Evolutionary conservation across 331 rosid genomes (phyloP).

Genomic region (Cydonia oblonga): DNA sequence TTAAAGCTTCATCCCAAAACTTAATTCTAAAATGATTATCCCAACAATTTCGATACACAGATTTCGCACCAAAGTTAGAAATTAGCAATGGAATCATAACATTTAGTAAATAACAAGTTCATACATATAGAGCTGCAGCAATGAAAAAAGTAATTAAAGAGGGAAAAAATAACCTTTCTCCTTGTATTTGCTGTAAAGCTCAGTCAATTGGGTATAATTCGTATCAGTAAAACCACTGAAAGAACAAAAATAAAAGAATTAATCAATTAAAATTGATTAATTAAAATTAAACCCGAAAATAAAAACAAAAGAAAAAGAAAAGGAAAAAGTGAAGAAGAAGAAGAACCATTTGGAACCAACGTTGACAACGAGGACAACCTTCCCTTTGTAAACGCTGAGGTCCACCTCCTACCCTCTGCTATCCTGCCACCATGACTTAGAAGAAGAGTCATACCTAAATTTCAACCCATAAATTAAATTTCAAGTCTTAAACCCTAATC

Average conservation of each 20-base stretch:
- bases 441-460: too few relatives aligned
- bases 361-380: conserved; percentile 72
- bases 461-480: too few relatives aligned
- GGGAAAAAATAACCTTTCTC: conserved; percentile 34
- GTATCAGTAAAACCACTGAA: conserved; percentile 62
- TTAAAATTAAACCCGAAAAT: not conserved
- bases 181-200: conserved; percentile 54
- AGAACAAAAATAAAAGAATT: not conserved
- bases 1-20: not conserved
- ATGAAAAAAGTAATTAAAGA: not conserved
- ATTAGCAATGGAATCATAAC: not conserved
- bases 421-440: conserved; percentile 54
- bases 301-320: not conserved
- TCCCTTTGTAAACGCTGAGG: conserved; percentile 59
- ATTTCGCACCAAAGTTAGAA: not conserved
- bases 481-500: too few relatives aligned
- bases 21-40: not conserved
- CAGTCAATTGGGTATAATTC: conserved; percentile 74
- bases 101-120: not conserved
- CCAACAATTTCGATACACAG: not conserved
- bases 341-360: conserved; percentile 91
- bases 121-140: not conserved
- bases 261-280: not conserved
- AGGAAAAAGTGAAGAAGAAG: not conserved
- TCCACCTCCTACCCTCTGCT: conserved; percentile 57